Base-by-base conservation (phyloP, 495 filamentous ascomycete genomes). In the Neurospora sp. region DNA sequence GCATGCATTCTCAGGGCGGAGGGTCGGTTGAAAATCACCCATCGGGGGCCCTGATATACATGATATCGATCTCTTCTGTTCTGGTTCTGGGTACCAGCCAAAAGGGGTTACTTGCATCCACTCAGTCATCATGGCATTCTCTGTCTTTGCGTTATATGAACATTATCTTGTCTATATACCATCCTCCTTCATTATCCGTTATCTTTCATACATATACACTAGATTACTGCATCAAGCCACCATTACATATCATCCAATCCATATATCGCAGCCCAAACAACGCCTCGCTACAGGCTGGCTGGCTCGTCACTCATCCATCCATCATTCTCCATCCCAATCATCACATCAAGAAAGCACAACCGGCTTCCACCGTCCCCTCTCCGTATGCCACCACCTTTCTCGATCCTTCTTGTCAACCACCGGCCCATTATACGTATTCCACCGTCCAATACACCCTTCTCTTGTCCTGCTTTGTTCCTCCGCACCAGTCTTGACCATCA, bases 401-500 rank as follows among this genome's bases (percentile, higher is more conserved):
- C 76, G 77, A 65, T 85, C 83, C 78, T 85, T 85, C 79, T 83
- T 85, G 68, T 84, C 83, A 20, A 77, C 69, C 65, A 79, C 81
- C 20, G 71, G 71, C 4, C 78, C 79, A 27, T 73, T 74, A 37
- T 75, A 78, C 42, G 79, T 80, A 75, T 90, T 90, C 89, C 89
- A 91, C 65, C 79, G 76, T 3, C 89, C 89, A 8, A 71, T 81
- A 71, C 89, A 91, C 10, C 83, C 84, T 69, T 86, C 83, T 41
- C 81, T 78, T 12, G 77, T 78, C 35, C 70, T 65, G 31, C 53
- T 65, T 72, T 8, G 71, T 14, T 65, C 53, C 53, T 65, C 53
- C 27, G 27, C 14, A 65, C 53, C 53, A 2, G 53, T 65, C 27
- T 65, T 65, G 1, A 65, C 53, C 53, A 65, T 65, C 27, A 65